phyloP scores from a whole-genome alignment of 306 rosid genomes.

The Begonia masoniana region DNA sequence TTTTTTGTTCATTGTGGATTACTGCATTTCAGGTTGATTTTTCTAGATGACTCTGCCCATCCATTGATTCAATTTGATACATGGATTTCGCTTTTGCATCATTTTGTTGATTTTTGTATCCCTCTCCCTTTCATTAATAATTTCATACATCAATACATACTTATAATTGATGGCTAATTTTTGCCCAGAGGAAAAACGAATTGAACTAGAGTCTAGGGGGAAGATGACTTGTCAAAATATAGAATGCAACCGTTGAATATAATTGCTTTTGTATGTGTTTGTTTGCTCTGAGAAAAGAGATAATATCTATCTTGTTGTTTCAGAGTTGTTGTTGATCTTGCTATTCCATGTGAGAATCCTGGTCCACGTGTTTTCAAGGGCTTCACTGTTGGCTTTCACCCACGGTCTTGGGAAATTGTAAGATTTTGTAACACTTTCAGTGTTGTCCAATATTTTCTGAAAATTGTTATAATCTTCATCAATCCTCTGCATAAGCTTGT shows the following conservation, averaged over 20 bases:
- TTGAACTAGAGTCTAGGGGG: no score
- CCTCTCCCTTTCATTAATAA: no score
- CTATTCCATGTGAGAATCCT: slow-evolving; percentile 60
- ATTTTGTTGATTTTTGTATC: no score
- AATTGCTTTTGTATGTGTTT: slow-evolving; percentile 3
- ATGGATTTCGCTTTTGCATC: no score
- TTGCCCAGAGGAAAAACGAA: no score
- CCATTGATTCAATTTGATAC: no score
- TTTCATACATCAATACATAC: no score
- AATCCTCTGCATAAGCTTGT: slow-evolving; percentile 20
- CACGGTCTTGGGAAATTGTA: slow-evolving; percentile 94
- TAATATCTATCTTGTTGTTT: slow-evolving; percentile 17
- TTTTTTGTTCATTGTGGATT: no score
- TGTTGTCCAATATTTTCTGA: slow-evolving; percentile 3
- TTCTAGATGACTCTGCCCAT: no score
- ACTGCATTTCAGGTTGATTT: no score
- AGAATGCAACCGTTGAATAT: background rate
- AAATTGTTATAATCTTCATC: slow-evolving; percentile 7
- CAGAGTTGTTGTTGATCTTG: slow-evolving; percentile 75
- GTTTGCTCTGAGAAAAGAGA: slow-evolving; percentile 5
- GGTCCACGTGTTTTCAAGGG: slow-evolving; percentile 81
- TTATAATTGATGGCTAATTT: no score
- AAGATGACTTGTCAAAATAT: background rate
- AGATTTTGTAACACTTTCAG: slow-evolving; percentile 20
- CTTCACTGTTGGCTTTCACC: slow-evolving; percentile 93